Base-by-base conservation (phyloP, 2,329 filamentous ascomycete species). In the Colletotrichum orchidophilum region DNA sequence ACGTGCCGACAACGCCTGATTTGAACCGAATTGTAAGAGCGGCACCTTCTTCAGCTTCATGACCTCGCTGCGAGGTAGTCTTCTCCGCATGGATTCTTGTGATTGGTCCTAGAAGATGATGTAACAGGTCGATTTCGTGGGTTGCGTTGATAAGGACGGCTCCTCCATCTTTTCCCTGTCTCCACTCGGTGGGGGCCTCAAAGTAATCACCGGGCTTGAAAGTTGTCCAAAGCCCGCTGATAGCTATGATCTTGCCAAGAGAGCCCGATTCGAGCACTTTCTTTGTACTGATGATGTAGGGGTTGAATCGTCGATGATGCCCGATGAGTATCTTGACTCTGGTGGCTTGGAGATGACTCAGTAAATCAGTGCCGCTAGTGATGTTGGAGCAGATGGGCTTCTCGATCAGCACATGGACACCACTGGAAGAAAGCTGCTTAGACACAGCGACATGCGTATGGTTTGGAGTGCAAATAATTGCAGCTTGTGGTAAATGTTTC, bases 291-390 rank as follows among this genome's bases (percentile, higher is more conserved):
- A 83, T 77, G 5, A 89, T 83, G 75, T 87, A 89, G 0, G 85
- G 85, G 74, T 91, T 90, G 79, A 91, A 91, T 3, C 88, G 83
- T 11, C 88, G 82, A 75, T 91, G 88, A 72, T 91, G 88, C 7
- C 88, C 88, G 1, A 88, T 86, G 1, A 90, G 79, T 1, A 87
- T 78, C n/a, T 84, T 83, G n/a, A 84, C 77, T 1, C 77, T 75
- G 0, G 78, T 73, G 7, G 72, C 61, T 3, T 75, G 68, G 1
- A 81, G 73, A 33, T 77, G 73, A 0, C 68, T 62, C 0, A 83
- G 53, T 0, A 84, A 74, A 2, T 70, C 76, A 21, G 77, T 73
- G 0, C 84, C 85, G 15, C 77, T 80, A 0, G 71, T 57, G 26
- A 84, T 77, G 35, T 83, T 80, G 5, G 79, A 83, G 50, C 85